These are phyloP conservation scores for Ricinus communis DNA, from an alignment of 345 rosid species.

Conservation along the genomic window DNA sequence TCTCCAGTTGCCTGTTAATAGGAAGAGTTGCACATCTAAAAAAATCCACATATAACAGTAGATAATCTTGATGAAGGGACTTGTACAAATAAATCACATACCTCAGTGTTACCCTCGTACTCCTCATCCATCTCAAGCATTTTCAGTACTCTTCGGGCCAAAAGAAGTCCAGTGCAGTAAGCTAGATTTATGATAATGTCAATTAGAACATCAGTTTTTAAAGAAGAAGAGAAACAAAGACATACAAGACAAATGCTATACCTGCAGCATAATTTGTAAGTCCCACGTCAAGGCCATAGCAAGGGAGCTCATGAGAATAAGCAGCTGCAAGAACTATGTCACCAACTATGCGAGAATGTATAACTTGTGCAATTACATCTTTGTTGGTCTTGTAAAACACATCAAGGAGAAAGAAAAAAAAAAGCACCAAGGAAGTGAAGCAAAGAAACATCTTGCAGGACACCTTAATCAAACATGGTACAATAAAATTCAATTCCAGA, in stretches of 20 bases:
- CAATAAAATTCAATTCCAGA: no score
- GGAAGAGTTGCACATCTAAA: not conserved
- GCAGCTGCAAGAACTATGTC: slow-evolving; percentile 66
- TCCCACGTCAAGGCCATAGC: slow-evolving; percentile 64
- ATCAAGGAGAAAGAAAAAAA: slow-evolving; percentile 21
- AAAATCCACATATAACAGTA: not conserved
- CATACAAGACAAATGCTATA: slow-evolving; percentile 12
- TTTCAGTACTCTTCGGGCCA: slow-evolving; percentile 71
- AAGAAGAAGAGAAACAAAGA: not conserved
- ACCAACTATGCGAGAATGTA: slow-evolving; percentile 54
- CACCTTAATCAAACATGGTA: no score
- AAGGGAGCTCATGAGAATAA: slow-evolving; percentile 63
- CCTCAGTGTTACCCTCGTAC: slow-evolving; percentile 72
- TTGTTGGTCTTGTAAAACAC: slow-evolving; percentile 51
- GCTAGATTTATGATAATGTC: slow-evolving; percentile 28
- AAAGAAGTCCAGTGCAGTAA: slow-evolving; percentile 71
- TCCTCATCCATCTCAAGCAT: slow-evolving; percentile 66
- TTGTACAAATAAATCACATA: slow-evolving; percentile 10
- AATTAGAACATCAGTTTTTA: not conserved
- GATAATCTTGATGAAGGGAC: not conserved
- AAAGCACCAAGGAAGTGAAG: not conserved
- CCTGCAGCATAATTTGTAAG: slow-evolving; percentile 79
- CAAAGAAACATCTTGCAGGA: not conserved
- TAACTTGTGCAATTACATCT: slow-evolving; percentile 57
- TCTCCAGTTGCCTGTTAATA: slow-evolving; percentile 67